Percentiles rank a stretch among this genome's conserved stretches.
These are phyloP conservation scores for Pseudodiploospora longispora DNA, from an alignment of 2,329 filamentous ascomycete species.

Conservation along the genomic window DNA sequence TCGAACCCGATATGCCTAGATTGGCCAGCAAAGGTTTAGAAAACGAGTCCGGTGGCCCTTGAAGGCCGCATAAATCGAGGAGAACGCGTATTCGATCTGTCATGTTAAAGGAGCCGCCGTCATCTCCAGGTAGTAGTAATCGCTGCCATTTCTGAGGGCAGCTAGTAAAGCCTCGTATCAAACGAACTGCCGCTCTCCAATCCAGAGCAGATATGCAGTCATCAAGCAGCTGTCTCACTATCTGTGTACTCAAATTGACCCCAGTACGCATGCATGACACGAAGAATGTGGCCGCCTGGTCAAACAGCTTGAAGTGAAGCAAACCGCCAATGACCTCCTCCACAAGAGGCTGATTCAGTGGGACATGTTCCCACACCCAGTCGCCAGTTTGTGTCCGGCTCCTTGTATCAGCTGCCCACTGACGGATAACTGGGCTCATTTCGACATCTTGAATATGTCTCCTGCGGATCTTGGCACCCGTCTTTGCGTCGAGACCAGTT, in stretches of 20 bases:
- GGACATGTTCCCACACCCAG: slow-evolving; percentile 32
- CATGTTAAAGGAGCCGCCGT: slow-evolving; percentile 16
- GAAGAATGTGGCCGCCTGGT: slow-evolving; percentile 36
- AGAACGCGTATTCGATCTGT: slow-evolving; percentile 24
- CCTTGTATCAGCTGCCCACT: slow-evolving; percentile 19
- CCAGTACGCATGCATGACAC: slow-evolving; percentile 29
- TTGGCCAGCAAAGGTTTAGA: slow-evolving; percentile 13
- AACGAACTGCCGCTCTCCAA: slow-evolving; percentile 24
- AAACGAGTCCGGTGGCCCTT: slow-evolving; percentile 1
- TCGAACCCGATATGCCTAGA: slow-evolving; percentile 16
- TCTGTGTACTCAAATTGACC: slow-evolving; percentile 21
- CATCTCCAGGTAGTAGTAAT: slow-evolving; percentile 16
- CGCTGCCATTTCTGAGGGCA: slow-evolving; percentile 17
- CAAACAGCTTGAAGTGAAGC: slow-evolving; percentile 37
- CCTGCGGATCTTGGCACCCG: slow-evolving; percentile 31
- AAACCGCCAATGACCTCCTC: slow-evolving; percentile 41
- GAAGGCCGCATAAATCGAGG: slow-evolving; percentile 29
- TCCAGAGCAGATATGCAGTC: slow-evolving; percentile 34
- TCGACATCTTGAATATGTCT: slow-evolving; percentile 24
- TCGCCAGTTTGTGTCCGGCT: slow-evolving; percentile 20
- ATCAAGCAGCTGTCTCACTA: slow-evolving; percentile 32
- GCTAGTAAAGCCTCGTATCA: slow-evolving; percentile 21
- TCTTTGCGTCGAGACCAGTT: slow-evolving; percentile 31
- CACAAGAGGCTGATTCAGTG: slow-evolving; percentile 30
- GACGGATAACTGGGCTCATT: slow-evolving; percentile 15